Conservation (phyloP, 2,329 filamentous ascomycete species). For the Neonectria faginata region DNA sequence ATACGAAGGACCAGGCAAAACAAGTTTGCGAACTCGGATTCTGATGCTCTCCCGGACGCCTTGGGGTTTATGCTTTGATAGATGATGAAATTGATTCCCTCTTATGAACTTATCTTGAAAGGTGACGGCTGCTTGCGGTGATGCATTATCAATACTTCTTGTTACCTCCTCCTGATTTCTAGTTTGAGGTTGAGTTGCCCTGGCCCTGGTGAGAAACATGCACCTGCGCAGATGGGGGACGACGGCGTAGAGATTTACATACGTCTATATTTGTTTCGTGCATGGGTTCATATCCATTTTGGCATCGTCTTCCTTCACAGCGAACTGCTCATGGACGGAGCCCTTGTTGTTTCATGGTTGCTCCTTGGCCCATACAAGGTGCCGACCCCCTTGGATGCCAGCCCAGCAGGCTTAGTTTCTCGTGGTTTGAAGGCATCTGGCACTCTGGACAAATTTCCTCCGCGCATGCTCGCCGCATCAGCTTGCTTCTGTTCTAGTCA, state of each 20-base stretch:
- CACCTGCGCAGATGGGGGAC: constrained; percentile 4
- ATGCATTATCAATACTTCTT: neutral
- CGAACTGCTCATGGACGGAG: neutral
- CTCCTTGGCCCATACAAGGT: constrained; percentile 16
- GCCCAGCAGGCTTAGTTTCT: constrained; percentile 9
- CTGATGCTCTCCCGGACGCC: constrained; percentile 28
- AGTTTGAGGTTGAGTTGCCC: neutral
- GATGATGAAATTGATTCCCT: constrained; percentile 50
- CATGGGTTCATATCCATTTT: constrained; percentile 39
- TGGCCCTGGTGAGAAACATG: neutral
- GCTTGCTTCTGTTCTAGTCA: constrained; percentile 11
- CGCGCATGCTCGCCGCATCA: constrained; percentile 1
- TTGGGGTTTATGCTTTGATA: constrained; percentile 45
- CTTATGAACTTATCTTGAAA: constrained; percentile 25
- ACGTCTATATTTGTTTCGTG: constrained; percentile 37
- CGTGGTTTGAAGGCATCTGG: neutral
- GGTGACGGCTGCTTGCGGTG: neutral
- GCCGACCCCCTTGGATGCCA: constrained; percentile 14
- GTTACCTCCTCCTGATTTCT: no score
- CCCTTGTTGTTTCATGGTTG: constrained; percentile 8
- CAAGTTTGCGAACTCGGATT: constrained; percentile 24
- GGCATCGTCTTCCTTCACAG: constrained; percentile 19
- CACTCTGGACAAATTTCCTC: neutral
- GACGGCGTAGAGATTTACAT: constrained; percentile 34
- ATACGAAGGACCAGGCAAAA: constrained; percentile 25